phyloP scores from a whole-genome alignment of 352 stramenopile genomes.

The Thraustochytrium sp. region DNA sequence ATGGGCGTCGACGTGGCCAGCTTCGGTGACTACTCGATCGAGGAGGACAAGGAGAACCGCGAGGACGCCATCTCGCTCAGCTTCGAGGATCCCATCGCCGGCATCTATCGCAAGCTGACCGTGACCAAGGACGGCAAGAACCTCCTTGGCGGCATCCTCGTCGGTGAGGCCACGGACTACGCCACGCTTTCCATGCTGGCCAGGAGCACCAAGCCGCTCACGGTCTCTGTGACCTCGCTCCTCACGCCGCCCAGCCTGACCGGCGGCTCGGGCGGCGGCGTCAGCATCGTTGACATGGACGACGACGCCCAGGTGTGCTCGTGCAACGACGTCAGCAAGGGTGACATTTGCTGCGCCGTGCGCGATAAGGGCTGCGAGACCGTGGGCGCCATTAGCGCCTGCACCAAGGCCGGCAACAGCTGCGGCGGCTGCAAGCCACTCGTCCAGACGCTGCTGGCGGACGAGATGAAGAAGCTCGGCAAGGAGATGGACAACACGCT shows the following conservation, averaged over 20 bases:
- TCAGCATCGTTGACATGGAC: constrained; percentile 58
- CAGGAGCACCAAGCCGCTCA: constrained; percentile 60
- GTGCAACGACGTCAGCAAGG: constrained; percentile 83
- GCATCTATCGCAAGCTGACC: constrained; percentile 84
- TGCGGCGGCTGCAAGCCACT: constrained; percentile 81
- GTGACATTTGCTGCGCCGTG: constrained; percentile 65
- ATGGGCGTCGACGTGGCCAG: constrained; percentile 84
- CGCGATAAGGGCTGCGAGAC: constrained; percentile 67
- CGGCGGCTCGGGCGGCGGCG: constrained; percentile 50
- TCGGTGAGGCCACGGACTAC: constrained; percentile 83
- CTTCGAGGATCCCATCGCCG: constrained; percentile 79
- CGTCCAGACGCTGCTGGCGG: constrained; percentile 74
- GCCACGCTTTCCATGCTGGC: constrained; percentile 62
- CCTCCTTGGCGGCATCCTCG: constrained; percentile 74
- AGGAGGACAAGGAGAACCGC: constrained; percentile 61
- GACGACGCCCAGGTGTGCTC: constrained; percentile 79
- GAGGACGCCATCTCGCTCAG: constrained; percentile 56
- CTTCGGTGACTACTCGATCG: constrained; percentile 72
- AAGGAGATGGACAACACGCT: constrained; percentile 73
- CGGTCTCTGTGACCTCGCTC: constrained; percentile 59
- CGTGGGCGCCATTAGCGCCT: constrained; percentile 68
- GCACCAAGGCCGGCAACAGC: constrained; percentile 73
- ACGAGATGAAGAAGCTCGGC: constrained; percentile 75
- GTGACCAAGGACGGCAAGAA: constrained; percentile 73
- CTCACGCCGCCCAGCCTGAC: constrained; percentile 56